These are phyloP conservation scores for Venturia aucupariae DNA, from an alignment of 2,329 filamentous ascomycete species.

Conservation along the genomic window DNA sequence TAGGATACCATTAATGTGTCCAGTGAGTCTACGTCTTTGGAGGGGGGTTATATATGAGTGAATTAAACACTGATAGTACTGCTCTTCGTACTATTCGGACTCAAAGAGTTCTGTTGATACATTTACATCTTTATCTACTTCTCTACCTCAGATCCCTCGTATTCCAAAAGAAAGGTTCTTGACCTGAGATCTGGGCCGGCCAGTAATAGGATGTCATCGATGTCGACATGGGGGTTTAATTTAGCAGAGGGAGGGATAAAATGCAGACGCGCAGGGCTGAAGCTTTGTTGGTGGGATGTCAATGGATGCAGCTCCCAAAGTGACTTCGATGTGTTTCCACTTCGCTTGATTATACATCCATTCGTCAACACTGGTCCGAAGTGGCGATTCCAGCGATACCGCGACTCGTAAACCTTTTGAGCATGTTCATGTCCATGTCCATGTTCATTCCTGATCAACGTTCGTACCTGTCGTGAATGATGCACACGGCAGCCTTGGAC, in stretches of 20 bases:
- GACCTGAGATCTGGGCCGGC: too few relatives aligned
- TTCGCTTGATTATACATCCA: not conserved
- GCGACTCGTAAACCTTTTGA: not conserved
- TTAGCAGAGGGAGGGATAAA: not conserved
- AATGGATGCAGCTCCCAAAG: not conserved
- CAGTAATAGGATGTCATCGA: too few relatives aligned
- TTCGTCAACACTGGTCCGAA: not conserved
- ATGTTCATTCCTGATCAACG: not conserved
- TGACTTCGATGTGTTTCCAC: slow-evolving; percentile 2
- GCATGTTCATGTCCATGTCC: too few relatives aligned
- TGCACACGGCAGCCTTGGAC: not conserved
- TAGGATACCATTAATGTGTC: not conserved
- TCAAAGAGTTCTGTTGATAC: too few relatives aligned
- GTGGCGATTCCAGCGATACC: not conserved
- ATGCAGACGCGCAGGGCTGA: not conserved
- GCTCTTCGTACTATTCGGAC: too few relatives aligned
- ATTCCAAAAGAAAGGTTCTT: too few relatives aligned
- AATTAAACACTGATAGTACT: too few relatives aligned
- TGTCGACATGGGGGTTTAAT: too few relatives aligned
- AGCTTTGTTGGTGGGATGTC: not conserved
- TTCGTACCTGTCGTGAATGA: not conserved
- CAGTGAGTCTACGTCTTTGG: not conserved
- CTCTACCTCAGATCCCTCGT: too few relatives aligned
- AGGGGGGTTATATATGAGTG: too few relatives aligned
- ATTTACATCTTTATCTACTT: too few relatives aligned